These are phyloP conservation scores for Nicotiana paniculata DNA, from an alignment of 257 asterid genomes.

Conservation along the genomic window DNA sequence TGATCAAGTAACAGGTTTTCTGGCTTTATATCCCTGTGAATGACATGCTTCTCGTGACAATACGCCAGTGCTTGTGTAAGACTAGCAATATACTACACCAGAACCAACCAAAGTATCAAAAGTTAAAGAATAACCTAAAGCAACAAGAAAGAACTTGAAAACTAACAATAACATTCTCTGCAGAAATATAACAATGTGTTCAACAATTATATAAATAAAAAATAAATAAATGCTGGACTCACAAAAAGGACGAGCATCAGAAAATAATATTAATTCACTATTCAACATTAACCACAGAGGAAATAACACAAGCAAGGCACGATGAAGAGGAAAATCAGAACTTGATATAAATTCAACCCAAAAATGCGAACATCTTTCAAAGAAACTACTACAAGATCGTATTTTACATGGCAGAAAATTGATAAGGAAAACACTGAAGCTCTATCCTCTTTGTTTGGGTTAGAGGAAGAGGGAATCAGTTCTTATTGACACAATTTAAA, in stretches of 20 bases:
- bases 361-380: background rate
- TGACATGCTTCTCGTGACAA: conserved; percentile 88
- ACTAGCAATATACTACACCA: conserved; percentile 62
- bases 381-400: background rate
- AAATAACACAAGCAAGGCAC: background rate
- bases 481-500: background rate
- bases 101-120: conserved; percentile 10
- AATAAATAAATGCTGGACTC: background rate
- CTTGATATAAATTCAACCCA: background rate
- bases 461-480: background rate
- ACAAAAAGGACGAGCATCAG: background rate
- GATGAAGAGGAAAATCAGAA: background rate
- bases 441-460: background rate
- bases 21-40: conserved; percentile 98
- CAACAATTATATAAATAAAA: background rate
- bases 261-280: background rate
- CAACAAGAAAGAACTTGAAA: background rate
- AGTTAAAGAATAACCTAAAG: background rate
- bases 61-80: conserved; percentile 81
- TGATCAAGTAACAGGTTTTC: conserved; percentile 94
- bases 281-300: background rate
- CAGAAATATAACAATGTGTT: background rate
- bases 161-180: background rate
- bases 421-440: background rate
- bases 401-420: background rate